Evolutionary conservation across 1,284 basidiomycete genomes (phyloP), one percentile per base, ranked within the genome.

Genomic region (Trichosporon coremiiforme): DNA sequence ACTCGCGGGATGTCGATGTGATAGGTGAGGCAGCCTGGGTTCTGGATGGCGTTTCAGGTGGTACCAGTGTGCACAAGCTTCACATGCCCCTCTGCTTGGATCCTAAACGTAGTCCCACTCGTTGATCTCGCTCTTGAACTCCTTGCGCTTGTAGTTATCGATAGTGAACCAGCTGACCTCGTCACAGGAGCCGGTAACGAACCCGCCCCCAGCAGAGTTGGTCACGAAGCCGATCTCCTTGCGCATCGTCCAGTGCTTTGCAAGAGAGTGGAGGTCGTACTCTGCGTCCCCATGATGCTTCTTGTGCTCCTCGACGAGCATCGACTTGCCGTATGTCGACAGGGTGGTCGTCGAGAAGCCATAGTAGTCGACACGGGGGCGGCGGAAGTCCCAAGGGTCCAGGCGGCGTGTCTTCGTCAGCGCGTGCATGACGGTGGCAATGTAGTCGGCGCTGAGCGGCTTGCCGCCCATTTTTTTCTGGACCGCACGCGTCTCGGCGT

Each of bases 321-420:
- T 17, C 20, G 63, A 64, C 7, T 15, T 29, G 35, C 36, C 63
- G 20, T 41, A 45, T 8, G n/a, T 12, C 2, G 63, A 41, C 4
- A 64, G 63, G 2, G 12, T 25, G 20, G 35, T 22, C 5, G 36
- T 41, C 2, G 4, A 20, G 22, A 64, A 41, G 36, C 63, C 63
- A 38, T 64, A 64, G 36, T 45, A 41, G 17, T 38, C 38, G 13
- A 64, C 63, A 10, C 13, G 13, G 63, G 63, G 63, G 8, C 38
- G 36, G 63, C 20, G 35, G 36, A 22, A 22, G 36, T 41, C 20
- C 7, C 20, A 25, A 3, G 20, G 20, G 10, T 45, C 36, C 10
- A n/a, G 20, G 38, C 38, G 63, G 22, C 57, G 57, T 9, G 57
- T 62, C 17, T 25, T 22, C 6, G 63, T 64, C 17, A 45, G 20